Conservation (phyloP, 306 rosid genomes). For the Lathyrus tuberosus region DNA sequence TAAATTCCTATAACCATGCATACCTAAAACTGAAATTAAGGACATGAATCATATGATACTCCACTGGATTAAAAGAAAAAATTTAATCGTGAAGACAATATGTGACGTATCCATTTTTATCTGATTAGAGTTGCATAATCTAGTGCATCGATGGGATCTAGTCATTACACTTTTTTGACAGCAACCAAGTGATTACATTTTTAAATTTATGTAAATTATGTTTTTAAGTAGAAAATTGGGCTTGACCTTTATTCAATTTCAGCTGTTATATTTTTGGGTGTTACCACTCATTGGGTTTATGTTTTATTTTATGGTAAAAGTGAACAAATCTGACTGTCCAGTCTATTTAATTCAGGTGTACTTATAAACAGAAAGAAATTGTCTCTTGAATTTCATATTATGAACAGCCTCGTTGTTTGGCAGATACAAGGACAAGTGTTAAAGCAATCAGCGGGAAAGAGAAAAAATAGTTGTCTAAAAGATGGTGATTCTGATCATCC, state of each 20-base stretch:
- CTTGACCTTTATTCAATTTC: constrained; percentile 4
- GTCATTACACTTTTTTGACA: constrained; percentile 4
- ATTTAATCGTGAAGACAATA: too few relatives aligned
- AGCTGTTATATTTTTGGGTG: constrained; percentile 23
- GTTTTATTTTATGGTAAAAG: constrained; percentile 23
- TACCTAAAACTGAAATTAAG: too few relatives aligned
- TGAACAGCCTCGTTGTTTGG: constrained; percentile 27
- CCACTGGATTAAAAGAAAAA: too few relatives aligned
- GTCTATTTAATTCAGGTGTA: constrained; percentile 25
- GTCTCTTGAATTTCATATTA: constrained; percentile 27
- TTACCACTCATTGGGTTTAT: constrained; percentile 11
- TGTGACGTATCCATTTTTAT: too few relatives aligned
- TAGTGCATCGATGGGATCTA: neutral
- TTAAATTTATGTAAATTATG: neutral
- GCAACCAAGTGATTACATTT: constrained; percentile 14
- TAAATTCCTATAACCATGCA: too few relatives aligned
- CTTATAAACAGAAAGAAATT: constrained; percentile 17
- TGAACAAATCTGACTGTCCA: constrained; percentile 14
- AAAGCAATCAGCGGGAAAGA: constrained; percentile 47
- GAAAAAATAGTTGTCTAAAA: constrained; percentile 42
- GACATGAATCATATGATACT: too few relatives aligned
- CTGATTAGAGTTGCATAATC: constrained; percentile 14
- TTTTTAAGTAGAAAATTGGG: constrained; percentile 18
- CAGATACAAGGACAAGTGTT: constrained; percentile 53
- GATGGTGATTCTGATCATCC: constrained; percentile 48